These are phyloP conservation scores for Phytophthora citricola DNA, from an alignment of 352 stramenopile genomes.

Conservation along the genomic window DNA sequence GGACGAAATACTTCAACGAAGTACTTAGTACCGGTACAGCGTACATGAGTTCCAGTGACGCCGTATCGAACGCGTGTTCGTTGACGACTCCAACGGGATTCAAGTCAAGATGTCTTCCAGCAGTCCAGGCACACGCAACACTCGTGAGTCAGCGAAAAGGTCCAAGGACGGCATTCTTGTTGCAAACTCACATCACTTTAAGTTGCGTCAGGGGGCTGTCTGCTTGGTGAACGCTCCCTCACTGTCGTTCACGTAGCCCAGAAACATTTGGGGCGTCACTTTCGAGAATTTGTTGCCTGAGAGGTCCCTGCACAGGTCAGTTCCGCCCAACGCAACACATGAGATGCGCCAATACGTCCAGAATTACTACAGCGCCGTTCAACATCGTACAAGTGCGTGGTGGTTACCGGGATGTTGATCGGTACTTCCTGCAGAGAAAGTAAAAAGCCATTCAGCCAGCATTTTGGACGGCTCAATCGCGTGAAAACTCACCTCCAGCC, in stretches of 20 bases:
- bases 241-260: conserved; percentile 59
- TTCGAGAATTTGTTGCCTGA: conserved; percentile 77
- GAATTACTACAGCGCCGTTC: conserved; percentile 9
- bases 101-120: conserved; percentile 67
- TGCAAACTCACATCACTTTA: conserved; percentile 70
- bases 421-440: conserved; percentile 48
- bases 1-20: background rate
- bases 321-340: conserved; percentile 15
- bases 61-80: conserved; percentile 69
- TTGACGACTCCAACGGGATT: conserved; percentile 79
- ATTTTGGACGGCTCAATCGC: background rate
- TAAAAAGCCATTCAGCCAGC: conserved; percentile 12
- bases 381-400: conserved; percentile 69
- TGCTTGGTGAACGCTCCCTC: conserved; percentile 54
- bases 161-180: background rate
- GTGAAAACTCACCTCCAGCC: conserved; percentile 50
- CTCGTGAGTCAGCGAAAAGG: conserved; percentile 8
- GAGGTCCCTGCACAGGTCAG: conserved; percentile 44
- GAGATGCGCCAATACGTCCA: conserved; percentile 14
- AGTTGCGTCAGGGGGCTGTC: conserved; percentile 58
- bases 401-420: conserved; percentile 67
- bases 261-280: conserved; percentile 73
- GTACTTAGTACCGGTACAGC: conserved; percentile 3
- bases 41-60: conserved; percentile 74
- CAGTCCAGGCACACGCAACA: background rate